Evolutionary conservation across 352 stramenopile genomes (phyloP).

Genomic region (Peronospora belbahrii): DNA sequence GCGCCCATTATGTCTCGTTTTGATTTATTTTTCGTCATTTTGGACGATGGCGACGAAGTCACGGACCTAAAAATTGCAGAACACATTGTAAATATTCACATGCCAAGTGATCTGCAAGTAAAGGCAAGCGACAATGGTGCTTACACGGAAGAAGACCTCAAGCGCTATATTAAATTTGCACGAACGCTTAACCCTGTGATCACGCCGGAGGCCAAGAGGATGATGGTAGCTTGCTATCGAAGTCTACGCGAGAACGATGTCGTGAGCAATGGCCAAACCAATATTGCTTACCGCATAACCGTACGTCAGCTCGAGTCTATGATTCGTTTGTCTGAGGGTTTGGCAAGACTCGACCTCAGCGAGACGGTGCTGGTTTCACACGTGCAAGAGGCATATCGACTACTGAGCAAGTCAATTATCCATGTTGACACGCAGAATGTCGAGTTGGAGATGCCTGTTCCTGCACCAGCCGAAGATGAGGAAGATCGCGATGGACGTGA

Average conservation of each 20-base stretch:
- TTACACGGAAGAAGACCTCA: slow-evolving; percentile 84
- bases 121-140: slow-evolving; percentile 17
- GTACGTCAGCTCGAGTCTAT: slow-evolving; percentile 98
- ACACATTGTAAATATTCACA: slow-evolving; percentile 97
- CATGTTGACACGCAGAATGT: slow-evolving; percentile 98
- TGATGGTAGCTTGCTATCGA: slow-evolving; percentile 97
- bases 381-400: slow-evolving; percentile 93
- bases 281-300: slow-evolving; percentile 98
- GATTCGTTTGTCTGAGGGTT: slow-evolving; percentile 94
- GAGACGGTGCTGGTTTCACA: slow-evolving; percentile 87
- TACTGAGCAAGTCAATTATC: slow-evolving; percentile 98
- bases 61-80: slow-evolving; percentile 92
- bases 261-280: slow-evolving; percentile 86
- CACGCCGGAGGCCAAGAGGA: slow-evolving; percentile 66
- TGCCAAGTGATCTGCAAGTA: slow-evolving; percentile 42
- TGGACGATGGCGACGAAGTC: slow-evolving; percentile 96
- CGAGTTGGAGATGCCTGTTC: slow-evolving; percentile 75
- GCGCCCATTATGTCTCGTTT: slow-evolving; percentile 98
- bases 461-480: slow-evolving; percentile 29
- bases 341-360: slow-evolving; percentile 93
- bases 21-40: slow-evolving; percentile 97
- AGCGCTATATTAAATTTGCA: slow-evolving; percentile 93
- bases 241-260: slow-evolving; percentile 95
- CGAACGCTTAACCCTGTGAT: slow-evolving; percentile 52
- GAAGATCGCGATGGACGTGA: slow-evolving; percentile 43